Base-by-base conservation (phyloP, 176 grass and related monocot genomes). In the Triticum monococcum region DNA sequence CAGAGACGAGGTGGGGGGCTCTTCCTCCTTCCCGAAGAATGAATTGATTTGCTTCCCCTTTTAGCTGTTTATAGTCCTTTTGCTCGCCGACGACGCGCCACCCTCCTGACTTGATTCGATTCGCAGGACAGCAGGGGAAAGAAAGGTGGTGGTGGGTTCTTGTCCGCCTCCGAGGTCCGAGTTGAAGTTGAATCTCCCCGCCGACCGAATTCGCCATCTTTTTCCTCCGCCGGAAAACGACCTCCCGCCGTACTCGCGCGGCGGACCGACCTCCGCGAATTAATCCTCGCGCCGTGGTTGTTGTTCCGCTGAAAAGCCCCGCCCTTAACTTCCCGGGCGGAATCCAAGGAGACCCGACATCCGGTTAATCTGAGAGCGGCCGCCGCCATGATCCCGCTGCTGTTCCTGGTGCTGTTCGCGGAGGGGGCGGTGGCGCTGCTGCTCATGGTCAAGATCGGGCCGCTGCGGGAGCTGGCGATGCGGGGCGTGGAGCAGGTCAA, bases 391-490 rank as follows among this genome's bases (percentile, higher is more conserved):
- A 89, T 98, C 84, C 93, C 91, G 81, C 70, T 98, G 14, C 81
- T 98, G 45, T 98, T 94, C 82, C 84, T 98, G 33, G 91, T 95
- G 64, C 88, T 98, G 73, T 91, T 98, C 73, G 88, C 82, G 43
- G 96, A 98, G 90, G 93, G 86, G 11, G 96, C 86, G 8, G 91
- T 92, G 74, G 96, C 93, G 73, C 78, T 98, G 77, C 88, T 96
- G 69, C 83, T 98, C 64, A 93, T 95, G 88, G 91, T 95, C 68
- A 98, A 98, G 90, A 69, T 98, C 17, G 96, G 96, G 4, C 96
- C 96, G 35, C 90, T 98, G 80, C 91, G 91, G 59, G 96, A 92
- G 83, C 80, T 89, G 38, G 92, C 93, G 33, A 98, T 98, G 93
- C 94, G 86, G 60, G 84, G 30, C 14, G 79, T 98, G 74, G 96